Conservation (phyloP, 2,329 filamentous ascomycete genomes). For the Pseudocercospora macadamiae region DNA sequence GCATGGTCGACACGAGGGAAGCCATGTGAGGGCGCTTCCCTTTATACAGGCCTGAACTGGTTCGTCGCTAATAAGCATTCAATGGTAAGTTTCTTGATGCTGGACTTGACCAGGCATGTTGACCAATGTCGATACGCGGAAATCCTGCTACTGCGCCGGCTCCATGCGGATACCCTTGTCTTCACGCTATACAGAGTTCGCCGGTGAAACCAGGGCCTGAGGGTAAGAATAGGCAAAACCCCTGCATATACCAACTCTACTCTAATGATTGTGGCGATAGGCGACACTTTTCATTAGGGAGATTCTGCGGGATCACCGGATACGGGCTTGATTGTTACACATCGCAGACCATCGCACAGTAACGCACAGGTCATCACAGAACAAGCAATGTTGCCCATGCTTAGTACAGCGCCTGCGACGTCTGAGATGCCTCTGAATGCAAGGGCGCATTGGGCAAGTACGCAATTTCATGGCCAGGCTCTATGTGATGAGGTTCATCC, state of each 20-base stretch:
- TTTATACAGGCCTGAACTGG: background rate
- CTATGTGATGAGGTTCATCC: background rate
- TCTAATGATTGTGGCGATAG: background rate
- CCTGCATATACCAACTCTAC: conserved; percentile 2
- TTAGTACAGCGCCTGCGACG: background rate
- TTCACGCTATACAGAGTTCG: background rate
- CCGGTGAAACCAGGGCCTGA: background rate
- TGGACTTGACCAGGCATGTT: background rate
- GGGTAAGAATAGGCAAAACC: background rate
- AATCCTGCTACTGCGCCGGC: background rate
- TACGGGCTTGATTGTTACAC: background rate
- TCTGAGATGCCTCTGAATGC: background rate
- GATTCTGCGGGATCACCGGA: background rate
- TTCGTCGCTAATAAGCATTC: background rate
- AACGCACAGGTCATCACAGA: background rate
- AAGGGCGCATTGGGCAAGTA: conserved; percentile 1
- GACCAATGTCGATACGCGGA: background rate
- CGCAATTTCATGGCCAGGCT: conserved; percentile 3
- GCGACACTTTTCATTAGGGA: background rate
- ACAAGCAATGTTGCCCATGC: background rate
- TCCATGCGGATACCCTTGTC: background rate
- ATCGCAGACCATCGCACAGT: background rate
- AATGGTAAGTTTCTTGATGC: background rate
- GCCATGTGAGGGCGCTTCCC: conserved; percentile 3
- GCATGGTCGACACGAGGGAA: background rate